Base-by-base conservation (phyloP, 2,329 filamentous ascomycete species). In the Colletotrichum falcatum region DNA sequence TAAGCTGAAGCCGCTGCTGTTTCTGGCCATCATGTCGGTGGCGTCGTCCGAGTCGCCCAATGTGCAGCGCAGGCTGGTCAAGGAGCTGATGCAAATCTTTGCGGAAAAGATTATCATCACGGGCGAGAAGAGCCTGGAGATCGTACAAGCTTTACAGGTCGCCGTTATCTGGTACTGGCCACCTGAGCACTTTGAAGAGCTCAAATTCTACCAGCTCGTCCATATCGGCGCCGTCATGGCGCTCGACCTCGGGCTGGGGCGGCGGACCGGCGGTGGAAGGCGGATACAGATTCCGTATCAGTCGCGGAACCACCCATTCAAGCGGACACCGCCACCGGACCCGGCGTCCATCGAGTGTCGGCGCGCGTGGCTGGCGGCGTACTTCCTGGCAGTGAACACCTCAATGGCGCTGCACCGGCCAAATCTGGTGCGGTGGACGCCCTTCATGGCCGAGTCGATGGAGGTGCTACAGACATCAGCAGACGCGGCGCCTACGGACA, bases 181-280 rank as follows among this genome's bases (percentile, higher is more conserved):
- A 20, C 94, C 94, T 0, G 91, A 95, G 74, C 88, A 92, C 75
- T 93, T 93, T 70, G 93, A 97, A 76, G 92, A 96, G 81, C 89
- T 95, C 76, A 96, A 96, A 78, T 97, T 96, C 79, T 97, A 96
- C 81, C 93, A 95, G 82, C 87, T 96, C 74, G 90, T 94, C 55
- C 93, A 97, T 78, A 89, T 94, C 77, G 92, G 92, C 2, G 91
- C 91, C 58, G 88, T 94, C 74, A 93, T 97, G 90, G 92, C 91
- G 33, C 90, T 97, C 65, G 94, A 97, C 75, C 87, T 97, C 42
- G 94, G 94, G 0, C 87, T 97, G 8, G 92, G 91, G 20, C 87
- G 88, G 72, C 83, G 65, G 85, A 53, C 49, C 14, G 62, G 37
- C 35, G 61, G 37, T 30, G 61, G 54, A 1, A 37, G 46, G 11